Percentiles rank a stretch among this genome's conserved stretches.
Evolutionary conservation across 2,329 filamentous ascomycete genomes (phyloP).

Genomic region (Diaporthe velutina): DNA sequence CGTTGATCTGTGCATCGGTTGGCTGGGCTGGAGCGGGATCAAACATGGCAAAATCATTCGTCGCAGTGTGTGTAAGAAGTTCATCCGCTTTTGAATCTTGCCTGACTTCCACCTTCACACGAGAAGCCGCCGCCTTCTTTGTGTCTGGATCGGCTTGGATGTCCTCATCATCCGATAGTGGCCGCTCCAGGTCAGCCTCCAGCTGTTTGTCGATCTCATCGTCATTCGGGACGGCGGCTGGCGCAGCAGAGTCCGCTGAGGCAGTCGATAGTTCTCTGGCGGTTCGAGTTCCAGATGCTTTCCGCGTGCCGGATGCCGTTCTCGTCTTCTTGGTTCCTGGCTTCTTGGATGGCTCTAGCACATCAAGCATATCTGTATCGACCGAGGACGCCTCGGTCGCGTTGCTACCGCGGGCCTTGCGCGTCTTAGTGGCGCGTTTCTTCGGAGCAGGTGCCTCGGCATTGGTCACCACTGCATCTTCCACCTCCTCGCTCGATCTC

Average conservation of each 20-base stretch:
- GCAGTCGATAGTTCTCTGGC: constrained; percentile 52
- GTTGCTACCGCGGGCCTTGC: constrained; percentile 63
- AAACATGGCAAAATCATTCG: constrained; percentile 63
- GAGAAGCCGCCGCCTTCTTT: constrained; percentile 48
- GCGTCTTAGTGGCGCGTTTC: constrained; percentile 66
- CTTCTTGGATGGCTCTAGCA: constrained; percentile 47
- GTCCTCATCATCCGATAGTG: constrained; percentile 66
- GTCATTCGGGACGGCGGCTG: constrained; percentile 65
- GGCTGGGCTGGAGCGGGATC: constrained; percentile 59
- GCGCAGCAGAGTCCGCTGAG: constrained; percentile 58
- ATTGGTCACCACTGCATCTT: constrained; percentile 58
- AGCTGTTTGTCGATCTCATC: constrained; percentile 76
- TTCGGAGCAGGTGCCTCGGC: constrained; percentile 67
- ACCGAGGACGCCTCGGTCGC: constrained; percentile 55
- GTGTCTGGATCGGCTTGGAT: constrained; percentile 61
- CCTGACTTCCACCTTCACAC: constrained; percentile 47
- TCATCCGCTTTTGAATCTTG: constrained; percentile 41
- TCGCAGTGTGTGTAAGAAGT: constrained; percentile 44
- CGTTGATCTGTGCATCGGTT: constrained; percentile 63
- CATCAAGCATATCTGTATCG: constrained; percentile 57
- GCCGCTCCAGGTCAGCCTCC: constrained; percentile 73
- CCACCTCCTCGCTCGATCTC: constrained; percentile 71
- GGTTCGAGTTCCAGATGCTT: constrained; percentile 53
- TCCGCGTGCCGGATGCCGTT: constrained; percentile 56
- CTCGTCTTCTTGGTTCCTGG: constrained; percentile 56